Evolutionary conservation across 2,329 filamentous ascomycete species (phyloP).

Genomic region (Coniochaeta ligniaria): DNA sequence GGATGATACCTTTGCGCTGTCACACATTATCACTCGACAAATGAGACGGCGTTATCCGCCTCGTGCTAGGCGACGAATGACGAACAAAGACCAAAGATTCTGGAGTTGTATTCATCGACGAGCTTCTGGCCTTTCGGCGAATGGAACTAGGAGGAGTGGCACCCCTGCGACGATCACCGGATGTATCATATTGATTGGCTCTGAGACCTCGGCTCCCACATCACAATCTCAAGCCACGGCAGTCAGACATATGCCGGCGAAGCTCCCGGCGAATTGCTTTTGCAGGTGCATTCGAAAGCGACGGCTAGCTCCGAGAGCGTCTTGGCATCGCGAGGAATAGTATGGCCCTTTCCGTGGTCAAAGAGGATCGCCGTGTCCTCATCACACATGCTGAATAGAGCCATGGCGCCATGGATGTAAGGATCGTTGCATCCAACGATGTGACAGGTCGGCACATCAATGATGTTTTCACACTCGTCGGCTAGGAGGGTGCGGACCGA

Average conservation of each 20-base stretch:
- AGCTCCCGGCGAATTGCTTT: too few species aligned
- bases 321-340: conserved; percentile 22
- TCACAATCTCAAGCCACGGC: neutral
- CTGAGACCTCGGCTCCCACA: neutral
- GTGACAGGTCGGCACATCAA: conserved; percentile 33
- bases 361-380: conserved; percentile 31
- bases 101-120: neutral
- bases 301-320: neutral
- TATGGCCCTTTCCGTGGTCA: conserved; percentile 35
- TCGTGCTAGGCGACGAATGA: neutral
- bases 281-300: neutral
- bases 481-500: conserved; percentile 21
- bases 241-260: neutral
- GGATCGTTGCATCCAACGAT: conserved; percentile 31
- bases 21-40: neutral
- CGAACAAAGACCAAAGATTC: neutral
- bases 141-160: too few species aligned
- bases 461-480: conserved; percentile 28
- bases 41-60: neutral
- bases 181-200: neutral
- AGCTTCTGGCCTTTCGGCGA: neutral
- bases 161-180: too few species aligned
- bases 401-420: conserved; percentile 27
- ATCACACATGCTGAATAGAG: conserved; percentile 34
- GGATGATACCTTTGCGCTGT: neutral